Base-by-base conservation (phyloP, 257 asterid species). In the Pogostemon cablin region DNA sequence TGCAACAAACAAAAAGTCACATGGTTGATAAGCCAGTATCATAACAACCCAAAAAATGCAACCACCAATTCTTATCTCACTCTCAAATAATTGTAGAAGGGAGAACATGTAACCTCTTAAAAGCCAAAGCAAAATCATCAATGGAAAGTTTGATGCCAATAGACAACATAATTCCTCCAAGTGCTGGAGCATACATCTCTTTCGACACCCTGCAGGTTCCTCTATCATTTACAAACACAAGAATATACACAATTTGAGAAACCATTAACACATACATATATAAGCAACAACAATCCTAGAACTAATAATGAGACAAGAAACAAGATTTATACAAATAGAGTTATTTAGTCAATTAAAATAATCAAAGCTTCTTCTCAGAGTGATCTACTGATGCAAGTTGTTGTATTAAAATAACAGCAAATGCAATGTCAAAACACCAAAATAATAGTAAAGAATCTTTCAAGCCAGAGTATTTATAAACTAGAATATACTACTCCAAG, bases 131-230 rank as follows among this genome's bases (percentile, higher is more conserved):
- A 74, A 95, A 91, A 81, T 91, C 99, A 75, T 90, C 90, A 48
- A 95, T 61, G 9, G 99, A 89, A n/a, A 95, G 97, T 72, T 65
- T 79, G 81, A 95, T 95, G 46, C 99, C 99, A 69, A 95, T 95
- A 0, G 99, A 95, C 74, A 95, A 69, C 99, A 95, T 91, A 71
- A 95, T 91, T 52, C 99, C 99, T 78, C 99, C 98, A 46, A 95
- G 98, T 59, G 99, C 99, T 47, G 99, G 99, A 55, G 99, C 96
- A 65, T 95, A 95, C 67, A 89, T 59, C 54, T 89, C 97, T 85
- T 88, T 89, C 17, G 98, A 95, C 83, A 95, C 99, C 99, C 98
- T 95, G 98, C 96, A 91, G 68, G 78, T 86, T 80, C 83, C 74
- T 88, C 85, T 79, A 80, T 86, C 87, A 78, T 80, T 85, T 71